Base-by-base conservation (phyloP, 139 green algal species). In the Chara braunii region DNA sequence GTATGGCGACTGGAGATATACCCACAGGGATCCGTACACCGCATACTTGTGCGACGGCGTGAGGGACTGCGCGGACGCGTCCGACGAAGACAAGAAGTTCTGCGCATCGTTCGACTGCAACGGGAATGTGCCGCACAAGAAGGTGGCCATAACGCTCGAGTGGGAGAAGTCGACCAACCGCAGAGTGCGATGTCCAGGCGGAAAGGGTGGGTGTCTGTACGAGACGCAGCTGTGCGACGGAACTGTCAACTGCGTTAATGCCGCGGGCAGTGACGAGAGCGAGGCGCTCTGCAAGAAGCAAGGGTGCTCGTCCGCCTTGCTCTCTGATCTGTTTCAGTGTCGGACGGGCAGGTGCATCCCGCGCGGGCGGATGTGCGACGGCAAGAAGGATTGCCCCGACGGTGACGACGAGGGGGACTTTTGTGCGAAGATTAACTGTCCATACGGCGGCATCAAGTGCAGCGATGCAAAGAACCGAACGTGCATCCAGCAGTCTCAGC, bases 181-280 rank as follows among this genome's bases (percentile, higher is more conserved):
- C 18, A 31, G 42, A 33, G 51, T 60, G 51, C 18, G 32, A n/a
- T 60, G 51, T 5, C 51, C 51, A 3, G 18, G 40, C 40, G n/a
- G 23, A n/a, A 60, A 60, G 51, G 51, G 22, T 4, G 51, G 51
- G 23, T 60, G 51, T 33, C 18, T 60, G 51, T 60, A 33, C 32
- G 23, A 37, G 22, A 48, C 24, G 32, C 23, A 36, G n/a, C 51
- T 60, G 51, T 60, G 51, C 51, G 51, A 60, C 51, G 51, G 51
- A 11, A 53, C 11, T 31, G n/a, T n/a, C 4, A 33, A 60, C 23
- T 60, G 51, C 51, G n/a, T n/a, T 18, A 33, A 60, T 6, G n/a
- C n/a, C n/a, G n/a, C n/a, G n/a, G 51, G 51, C 51, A 60, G 51
- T 33, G 51, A 60, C 51, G 51, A 60, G 51, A n/a, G 24, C 7